Base-by-base conservation (phyloP, 495 filamentous ascomycete genomes). In the Penicillium dipodomyicola region DNA sequence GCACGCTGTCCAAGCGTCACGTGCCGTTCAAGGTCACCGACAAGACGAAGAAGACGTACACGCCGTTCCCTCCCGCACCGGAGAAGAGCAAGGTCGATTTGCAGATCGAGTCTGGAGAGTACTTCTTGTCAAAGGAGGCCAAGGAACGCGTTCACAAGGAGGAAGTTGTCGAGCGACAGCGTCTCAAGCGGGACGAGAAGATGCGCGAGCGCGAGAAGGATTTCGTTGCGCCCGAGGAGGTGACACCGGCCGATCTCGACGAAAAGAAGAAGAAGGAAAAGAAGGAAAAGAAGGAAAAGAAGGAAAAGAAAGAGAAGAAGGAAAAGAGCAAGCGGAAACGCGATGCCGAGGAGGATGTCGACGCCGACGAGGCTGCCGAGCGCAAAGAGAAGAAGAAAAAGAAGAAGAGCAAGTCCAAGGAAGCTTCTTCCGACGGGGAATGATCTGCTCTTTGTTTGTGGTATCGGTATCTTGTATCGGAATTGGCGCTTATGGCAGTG, bases 91-190 rank as follows among this genome's bases (percentile, higher is more conserved):
- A 97, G 84, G 83, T 99, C 58, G 94, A 99, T 72, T 75, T 94
- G 69, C 93, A 97, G 81, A 94, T 97, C 76, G 94, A 99, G 82
- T 92, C 84, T 63, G 95, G 95, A 68, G 94, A 97, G 77, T 97
- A 94, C 75, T 97, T 97, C 76, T 74, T 97, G 67, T 84, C 84
- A 52, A 95, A 95, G 80, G 84, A 94, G 66, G 91, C 89, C 47
- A 95, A 92, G 80, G 90, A 95, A 59, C 80, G 93, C 49, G 89
- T 82, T 52, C 84, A 79, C 50, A 86, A 87, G 73, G 88, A 93
- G 61, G 86, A 88, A 62, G 77, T 89, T 51, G 80, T 90, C 63
- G 91, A 92, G 74, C 84, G 85, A 65, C 87, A 93, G 76, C 86
- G 85, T 68, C 76, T 82, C 72, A 95, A 94, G 82, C 88, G 88